Base-by-base conservation (phyloP, 202 grass and related monocot species). In the Saccharum hybrid region DNA sequence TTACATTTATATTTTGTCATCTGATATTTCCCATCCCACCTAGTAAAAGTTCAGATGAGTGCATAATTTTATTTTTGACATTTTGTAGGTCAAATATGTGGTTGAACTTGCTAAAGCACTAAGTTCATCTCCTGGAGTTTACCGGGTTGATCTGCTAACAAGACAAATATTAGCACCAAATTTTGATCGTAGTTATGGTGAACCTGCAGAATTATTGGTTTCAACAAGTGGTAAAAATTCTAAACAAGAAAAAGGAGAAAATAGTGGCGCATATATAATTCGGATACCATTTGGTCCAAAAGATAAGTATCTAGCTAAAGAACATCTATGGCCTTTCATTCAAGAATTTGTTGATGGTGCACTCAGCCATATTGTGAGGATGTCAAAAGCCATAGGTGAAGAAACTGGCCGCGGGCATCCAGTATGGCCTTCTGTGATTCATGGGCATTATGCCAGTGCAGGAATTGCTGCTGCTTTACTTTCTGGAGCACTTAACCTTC, bases 321-420 rank as follows among this genome's bases (percentile, higher is more conserved):
- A 60, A 60, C 56, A 60, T 60, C 56, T 60, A 23, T 60, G 56
- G 56, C 56, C 56, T 60, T 60, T 60, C 56, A 60, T 60, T 60
- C 56, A 60, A 60, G 56, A 60, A 60, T 60, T 60, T 60, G 56
- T 60, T 60, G 56, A 60, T 60, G 56, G 56, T 60, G 56, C 56
- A 60, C 56, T 60, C 56, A 60, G n/a, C n/a, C 56, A 60, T 60
- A 60, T 60, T 60, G 56, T 60, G 56, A 60, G 56, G n/a, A 60
- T 60, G 56, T 60, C 56, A 60, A 60, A 60, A 60, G 56, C 56
- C 56, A 60, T 60, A 60, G 56, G 56, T 60, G 56, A 60, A 60
- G 56, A 60, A 60, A 60, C 56, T 60, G 56, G 56, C 8, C 56
- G 56, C 2, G 56, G n/a, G 56, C 56, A 60, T 60, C 56, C 56